phyloP scores from a whole-genome alignment of 148 eudicot genomes.

The Chenopodium quinoa region DNA sequence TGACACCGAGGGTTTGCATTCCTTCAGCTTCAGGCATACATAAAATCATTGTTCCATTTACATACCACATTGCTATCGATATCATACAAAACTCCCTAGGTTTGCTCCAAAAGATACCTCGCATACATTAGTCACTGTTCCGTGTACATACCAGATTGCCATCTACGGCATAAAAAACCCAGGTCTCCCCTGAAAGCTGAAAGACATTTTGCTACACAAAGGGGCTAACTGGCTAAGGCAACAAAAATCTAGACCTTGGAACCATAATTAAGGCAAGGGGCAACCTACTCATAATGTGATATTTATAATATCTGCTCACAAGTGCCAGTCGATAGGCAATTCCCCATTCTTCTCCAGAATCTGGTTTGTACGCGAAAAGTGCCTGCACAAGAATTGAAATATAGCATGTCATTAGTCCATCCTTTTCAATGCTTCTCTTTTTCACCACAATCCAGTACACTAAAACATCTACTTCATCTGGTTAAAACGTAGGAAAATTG shows the following conservation, averaged over 20 bases:
- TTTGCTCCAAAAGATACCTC: slow-evolving; percentile 1
- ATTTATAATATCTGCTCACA: slow-evolving; percentile 30
- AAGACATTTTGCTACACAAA: background rate
- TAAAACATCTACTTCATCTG: background rate
- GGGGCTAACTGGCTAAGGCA: background rate
- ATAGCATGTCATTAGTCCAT: background rate
- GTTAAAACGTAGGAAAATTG: background rate
- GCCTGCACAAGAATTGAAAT: slow-evolving; percentile 45
- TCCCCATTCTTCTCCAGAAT: slow-evolving; percentile 61
- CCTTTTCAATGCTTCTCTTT: background rate
- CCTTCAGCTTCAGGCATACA: background rate
- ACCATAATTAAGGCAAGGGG: background rate
- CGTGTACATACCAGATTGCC: no score
- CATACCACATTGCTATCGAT: background rate
- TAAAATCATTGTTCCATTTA: background rate
- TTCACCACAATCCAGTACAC: background rate
- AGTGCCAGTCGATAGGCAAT: slow-evolving; percentile 75
- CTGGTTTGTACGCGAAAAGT: slow-evolving; percentile 84
- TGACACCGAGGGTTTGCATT: background rate
- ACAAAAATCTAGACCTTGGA: background rate
- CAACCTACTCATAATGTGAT: background rate
- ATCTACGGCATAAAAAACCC: no score
- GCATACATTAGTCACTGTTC: background rate
- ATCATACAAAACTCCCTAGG: background rate
- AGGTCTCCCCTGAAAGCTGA: background rate